Conservation (phyloP, 192 early-diverging fungal species). For the Coemansia sp. region DNA sequence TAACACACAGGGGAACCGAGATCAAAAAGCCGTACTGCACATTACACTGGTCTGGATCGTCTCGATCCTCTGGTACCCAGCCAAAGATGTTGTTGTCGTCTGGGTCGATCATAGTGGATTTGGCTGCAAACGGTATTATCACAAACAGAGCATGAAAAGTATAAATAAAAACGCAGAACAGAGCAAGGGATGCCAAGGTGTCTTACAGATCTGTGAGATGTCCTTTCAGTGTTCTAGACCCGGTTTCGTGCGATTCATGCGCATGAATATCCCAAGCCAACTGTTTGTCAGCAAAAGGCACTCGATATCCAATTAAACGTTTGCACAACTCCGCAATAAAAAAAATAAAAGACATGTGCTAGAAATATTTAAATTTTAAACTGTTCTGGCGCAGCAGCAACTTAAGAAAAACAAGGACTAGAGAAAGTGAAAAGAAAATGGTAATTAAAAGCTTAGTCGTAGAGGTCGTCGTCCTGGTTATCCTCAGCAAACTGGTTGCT, state of each 20-base stretch:
- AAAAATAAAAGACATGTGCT: neutral
- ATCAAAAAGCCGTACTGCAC: conserved; percentile 33
- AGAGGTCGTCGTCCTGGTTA: conserved; percentile 53
- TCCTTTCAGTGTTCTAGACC: neutral
- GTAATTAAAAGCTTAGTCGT: conserved; percentile 32
- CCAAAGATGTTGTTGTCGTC: conserved; percentile 36
- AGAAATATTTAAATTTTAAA: too few species aligned
- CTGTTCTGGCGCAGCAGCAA: too few species aligned
- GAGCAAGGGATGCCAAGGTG: neutral
- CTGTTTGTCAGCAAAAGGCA: neutral
- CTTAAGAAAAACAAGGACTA: too few species aligned
- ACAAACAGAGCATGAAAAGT: neutral
- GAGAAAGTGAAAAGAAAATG: too few species aligned
- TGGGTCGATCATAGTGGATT: conserved; percentile 36
- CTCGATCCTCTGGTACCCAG: conserved; percentile 24
- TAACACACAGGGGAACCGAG: conserved; percentile 32
- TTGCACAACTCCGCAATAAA: neutral
- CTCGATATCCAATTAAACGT: neutral
- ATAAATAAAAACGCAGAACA: neutral
- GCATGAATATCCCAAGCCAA: neutral
- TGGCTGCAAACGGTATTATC: neutral
- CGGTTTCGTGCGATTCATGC: neutral
- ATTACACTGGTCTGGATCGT: neutral
- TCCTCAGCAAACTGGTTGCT: conserved; percentile 49
- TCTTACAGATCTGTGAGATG: neutral